phyloP scores from a whole-genome alignment of 2,329 filamentous ascomycete species.

The Sporothrix humicola region DNA sequence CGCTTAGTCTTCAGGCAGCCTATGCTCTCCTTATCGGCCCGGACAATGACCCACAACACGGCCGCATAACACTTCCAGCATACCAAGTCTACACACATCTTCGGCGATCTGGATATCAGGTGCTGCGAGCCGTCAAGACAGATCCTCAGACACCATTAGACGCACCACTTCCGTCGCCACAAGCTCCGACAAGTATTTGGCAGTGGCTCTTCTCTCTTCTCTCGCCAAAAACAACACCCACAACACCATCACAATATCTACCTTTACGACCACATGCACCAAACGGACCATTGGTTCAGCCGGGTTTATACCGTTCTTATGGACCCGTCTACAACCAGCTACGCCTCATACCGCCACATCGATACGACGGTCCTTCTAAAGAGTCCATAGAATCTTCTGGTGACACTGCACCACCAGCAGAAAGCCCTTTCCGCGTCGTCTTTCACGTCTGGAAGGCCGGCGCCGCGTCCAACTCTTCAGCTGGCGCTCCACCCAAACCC shows the following conservation, averaged over 20 bases:
- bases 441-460: slow-evolving; percentile 36
- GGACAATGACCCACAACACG: slow-evolving; percentile 59
- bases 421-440: slow-evolving; percentile 68
- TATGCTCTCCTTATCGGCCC: slow-evolving; percentile 83
- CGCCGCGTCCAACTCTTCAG: neutral
- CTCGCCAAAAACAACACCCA: neutral
- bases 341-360: slow-evolving; percentile 66
- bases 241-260: neutral
- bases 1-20: slow-evolving; percentile 87
- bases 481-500: slow-evolving; percentile 43
- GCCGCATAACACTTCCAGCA: slow-evolving; percentile 72
- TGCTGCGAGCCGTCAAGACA: slow-evolving; percentile 48
- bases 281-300: slow-evolving; percentile 64
- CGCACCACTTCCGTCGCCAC: neutral
- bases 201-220: slow-evolving; percentile 61
- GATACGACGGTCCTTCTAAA: slow-evolving; percentile 36
- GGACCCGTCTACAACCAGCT: slow-evolving; percentile 77
- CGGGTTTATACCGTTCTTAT: slow-evolving; percentile 70
- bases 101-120: slow-evolving; percentile 80
- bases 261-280: slow-evolving; percentile 40
- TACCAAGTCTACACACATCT: slow-evolving; percentile 89
- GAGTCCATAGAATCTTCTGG: too few relatives aligned
- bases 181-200: slow-evolving; percentile 48
- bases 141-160: slow-evolving; percentile 10
- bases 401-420: neutral